Evolutionary conservation across 1,284 basidiomycete species (phyloP).

Genomic region (Neotropicomus parvogracilis): DNA sequence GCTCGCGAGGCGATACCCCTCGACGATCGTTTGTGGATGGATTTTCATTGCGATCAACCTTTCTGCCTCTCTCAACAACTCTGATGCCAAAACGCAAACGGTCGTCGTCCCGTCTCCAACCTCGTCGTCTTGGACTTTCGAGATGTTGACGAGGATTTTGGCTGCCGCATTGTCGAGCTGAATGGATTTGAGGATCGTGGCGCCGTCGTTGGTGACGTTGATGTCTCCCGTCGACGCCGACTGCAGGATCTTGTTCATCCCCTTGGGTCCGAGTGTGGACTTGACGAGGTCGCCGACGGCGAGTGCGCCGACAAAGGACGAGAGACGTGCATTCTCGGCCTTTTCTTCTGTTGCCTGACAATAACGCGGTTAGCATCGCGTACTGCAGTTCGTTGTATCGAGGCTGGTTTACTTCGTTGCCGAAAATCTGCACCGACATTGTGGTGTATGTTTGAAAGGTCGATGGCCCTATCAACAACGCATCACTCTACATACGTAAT

Average conservation of each 20-base stretch:
- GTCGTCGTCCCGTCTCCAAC: constrained; percentile 97
- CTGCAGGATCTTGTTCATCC: constrained; percentile 95
- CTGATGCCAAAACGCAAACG: constrained; percentile 91
- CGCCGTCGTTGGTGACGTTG: constrained; percentile 98
- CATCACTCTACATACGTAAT: no score
- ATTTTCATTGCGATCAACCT: constrained; percentile 91
- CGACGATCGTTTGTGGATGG: constrained; percentile 99
- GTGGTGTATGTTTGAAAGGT: constrained; percentile 3
- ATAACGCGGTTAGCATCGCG: constrained; percentile 11
- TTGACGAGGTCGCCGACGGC: constrained; percentile 98
- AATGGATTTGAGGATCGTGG: constrained; percentile 96
- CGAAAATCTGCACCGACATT: constrained; percentile 49
- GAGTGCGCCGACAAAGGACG: constrained; percentile 95
- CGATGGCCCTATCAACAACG: constrained; percentile 2
- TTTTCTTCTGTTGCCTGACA: constrained; percentile 93
- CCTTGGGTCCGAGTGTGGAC: constrained; percentile 96
- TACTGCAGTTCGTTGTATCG: background rate
- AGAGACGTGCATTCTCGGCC: constrained; percentile 97
- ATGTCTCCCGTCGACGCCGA: constrained; percentile 90
- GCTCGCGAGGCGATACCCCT: constrained; percentile 94
- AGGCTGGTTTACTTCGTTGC: constrained; percentile 34
- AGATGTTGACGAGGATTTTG: constrained; percentile 99
- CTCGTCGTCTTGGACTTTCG: constrained; percentile 99
- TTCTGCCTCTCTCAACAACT: constrained; percentile 93
- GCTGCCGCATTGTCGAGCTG: constrained; percentile 98